These are phyloP conservation scores for Chaetomium fimeti DNA, from an alignment of 495 filamentous ascomycete species.

Conservation along the genomic window DNA sequence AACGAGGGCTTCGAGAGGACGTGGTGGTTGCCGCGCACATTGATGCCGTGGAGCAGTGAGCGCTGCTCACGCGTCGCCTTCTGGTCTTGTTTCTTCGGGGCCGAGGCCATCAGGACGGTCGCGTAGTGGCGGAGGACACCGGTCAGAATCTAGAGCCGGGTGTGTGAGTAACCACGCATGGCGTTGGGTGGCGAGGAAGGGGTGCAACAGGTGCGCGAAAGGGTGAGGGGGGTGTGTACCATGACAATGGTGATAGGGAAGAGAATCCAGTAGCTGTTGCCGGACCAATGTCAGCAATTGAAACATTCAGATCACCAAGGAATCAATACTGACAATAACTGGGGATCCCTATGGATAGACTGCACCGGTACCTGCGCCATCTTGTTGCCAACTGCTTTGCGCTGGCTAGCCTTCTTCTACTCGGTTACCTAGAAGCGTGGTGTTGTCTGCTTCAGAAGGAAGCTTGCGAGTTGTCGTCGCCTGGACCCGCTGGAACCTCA, in stretches of 20 bases:
- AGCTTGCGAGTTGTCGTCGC: conserved; percentile 15
- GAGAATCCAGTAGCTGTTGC: conserved; percentile 88
- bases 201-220: not conserved
- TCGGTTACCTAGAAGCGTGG: not conserved
- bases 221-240: conserved; percentile 51
- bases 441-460: not conserved
- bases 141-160: conserved; percentile 70
- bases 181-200: not conserved
- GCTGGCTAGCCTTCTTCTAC: not conserved
- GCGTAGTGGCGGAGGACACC: conserved; percentile 96
- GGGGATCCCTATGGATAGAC: conserved; percentile 97
- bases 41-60: conserved; percentile 78
- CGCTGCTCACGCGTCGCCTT: conserved; percentile 83
- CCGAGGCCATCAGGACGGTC: conserved; percentile 78
- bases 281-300: conserved; percentile 10
- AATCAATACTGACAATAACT: conserved; percentile 72
- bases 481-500: conserved; percentile 12
- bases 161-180: conserved; percentile 11
- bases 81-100: conserved; percentile 77
- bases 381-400: conserved; percentile 25
- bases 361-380: conserved; percentile 90
- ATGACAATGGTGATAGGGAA: conserved; percentile 96
- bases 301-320: too few species aligned
- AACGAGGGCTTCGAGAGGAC: conserved; percentile 75
- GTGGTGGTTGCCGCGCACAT: conserved; percentile 75